Evolutionary conservation across 208 protist species (phyloP), one percentile per base, ranked within the genome.

Genomic region (Phytomonas serpens): DNA sequence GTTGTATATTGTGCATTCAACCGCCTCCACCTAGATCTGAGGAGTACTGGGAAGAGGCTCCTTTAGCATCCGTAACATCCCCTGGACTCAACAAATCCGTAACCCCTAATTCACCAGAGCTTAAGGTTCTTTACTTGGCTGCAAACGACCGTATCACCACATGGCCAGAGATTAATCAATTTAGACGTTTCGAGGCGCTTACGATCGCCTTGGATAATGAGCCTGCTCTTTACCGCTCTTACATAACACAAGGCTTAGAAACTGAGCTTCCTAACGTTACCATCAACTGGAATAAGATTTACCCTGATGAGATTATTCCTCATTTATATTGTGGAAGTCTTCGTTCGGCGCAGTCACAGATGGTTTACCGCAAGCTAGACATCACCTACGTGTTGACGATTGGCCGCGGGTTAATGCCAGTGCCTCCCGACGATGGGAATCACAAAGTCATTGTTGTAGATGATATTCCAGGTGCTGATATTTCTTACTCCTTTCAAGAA

Each of bases 241-340:
- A 93, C 76, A 67, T 80, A 27, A 37, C 73, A 4, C 68, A 89
- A 27, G 80, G 90, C 29, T 52, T 85, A 29, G 73, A 77, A 36
- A 81, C 68, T 33, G 74, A 85, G 67, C 73, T 92, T 38, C 85
- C 84, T 3, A 88, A 89, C 75, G 76, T 95, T 61, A 89, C 78
- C 7, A 81, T 97, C 31, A 86, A 87, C 52, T 97, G 92, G 90
- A 94, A 97, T 72, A 97, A 97, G 74, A 92, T 94, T 62, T 97
- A 94, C 72, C 92, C 92, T 0, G 92, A 97, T 68, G 79, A 85
- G 62, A 94, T 97, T 40, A 76, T 97, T 47, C 75, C 84, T 0
- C 71, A 90, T 64, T 68, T 97, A 29, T 97, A 87, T 78, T 93
- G 89, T 68, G 92, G 92, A 29, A 90, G 85, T 71, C 77, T 97